Evolutionary conservation across 2,329 filamentous ascomycete genomes (phyloP).

Genomic region (Stagonosporopsis cucurbitacearum): DNA sequence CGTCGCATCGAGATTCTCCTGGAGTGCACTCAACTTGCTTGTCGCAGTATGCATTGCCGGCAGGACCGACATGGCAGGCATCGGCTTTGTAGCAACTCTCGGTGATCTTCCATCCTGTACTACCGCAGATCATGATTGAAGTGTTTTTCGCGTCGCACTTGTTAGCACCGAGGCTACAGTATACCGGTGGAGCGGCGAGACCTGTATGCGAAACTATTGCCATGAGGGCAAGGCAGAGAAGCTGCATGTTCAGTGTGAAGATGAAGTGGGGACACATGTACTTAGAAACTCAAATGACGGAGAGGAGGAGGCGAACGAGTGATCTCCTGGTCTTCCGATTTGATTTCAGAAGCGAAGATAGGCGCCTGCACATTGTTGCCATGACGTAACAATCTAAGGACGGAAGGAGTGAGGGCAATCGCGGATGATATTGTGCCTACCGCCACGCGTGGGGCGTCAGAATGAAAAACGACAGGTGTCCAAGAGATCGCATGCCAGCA

Average conservation of each 20-base stretch:
- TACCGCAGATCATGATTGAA: conserved; percentile 3
- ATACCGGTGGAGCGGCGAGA: not conserved
- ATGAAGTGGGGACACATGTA: not conserved
- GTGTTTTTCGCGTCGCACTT: not conserved
- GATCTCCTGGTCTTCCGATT: not conserved
- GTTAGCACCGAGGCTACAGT: conserved; percentile 5
- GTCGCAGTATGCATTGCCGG: conserved; percentile 8
- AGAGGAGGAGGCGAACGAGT: not conserved
- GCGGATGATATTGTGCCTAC: not conserved
- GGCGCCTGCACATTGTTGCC: not conserved
- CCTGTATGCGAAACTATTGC: not conserved
- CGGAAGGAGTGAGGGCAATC: not conserved
- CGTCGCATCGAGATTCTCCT: conserved; percentile 6
- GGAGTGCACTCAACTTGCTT: conserved; percentile 1
- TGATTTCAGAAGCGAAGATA: not conserved
- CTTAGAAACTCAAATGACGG: not conserved
- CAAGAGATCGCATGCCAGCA: not conserved
- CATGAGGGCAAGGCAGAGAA: not conserved
- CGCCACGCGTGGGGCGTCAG: not conserved
- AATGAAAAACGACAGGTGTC: not conserved
- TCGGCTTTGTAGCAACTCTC: conserved; percentile 1
- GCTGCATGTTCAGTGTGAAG: not conserved
- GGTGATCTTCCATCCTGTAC: not conserved
- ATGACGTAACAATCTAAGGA: not conserved
- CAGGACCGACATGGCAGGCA: not conserved